Evolutionary conservation across 2,329 filamentous ascomycete genomes (phyloP).

Genomic region (Pyricularia grisea): DNA sequence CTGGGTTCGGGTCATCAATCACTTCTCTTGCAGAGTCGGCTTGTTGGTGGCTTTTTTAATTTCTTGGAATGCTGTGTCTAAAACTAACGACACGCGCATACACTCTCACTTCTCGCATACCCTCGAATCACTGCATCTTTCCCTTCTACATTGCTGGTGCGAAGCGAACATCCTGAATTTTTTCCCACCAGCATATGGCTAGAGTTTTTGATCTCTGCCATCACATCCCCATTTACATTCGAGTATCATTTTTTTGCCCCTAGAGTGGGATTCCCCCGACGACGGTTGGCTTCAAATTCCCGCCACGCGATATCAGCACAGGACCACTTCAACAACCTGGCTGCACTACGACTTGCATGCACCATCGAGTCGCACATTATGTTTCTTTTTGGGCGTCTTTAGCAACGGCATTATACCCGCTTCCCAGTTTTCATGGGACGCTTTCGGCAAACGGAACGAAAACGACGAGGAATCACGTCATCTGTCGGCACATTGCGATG

Average conservation of each 20-base stretch:
- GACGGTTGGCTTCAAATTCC: neutral
- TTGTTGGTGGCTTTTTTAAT: conserved; percentile 1
- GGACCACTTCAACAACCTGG: neutral
- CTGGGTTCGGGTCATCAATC: neutral
- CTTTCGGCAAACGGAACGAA: neutral
- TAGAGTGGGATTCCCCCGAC: neutral
- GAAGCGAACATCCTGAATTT: neutral
- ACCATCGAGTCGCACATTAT: neutral
- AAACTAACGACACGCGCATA: neutral
- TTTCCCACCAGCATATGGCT: neutral
- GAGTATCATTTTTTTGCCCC: neutral
- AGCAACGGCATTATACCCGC: neutral
- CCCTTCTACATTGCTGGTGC: neutral
- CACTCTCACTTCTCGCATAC: neutral
- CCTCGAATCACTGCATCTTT: neutral
- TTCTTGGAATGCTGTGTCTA: neutral
- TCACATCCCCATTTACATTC: neutral
- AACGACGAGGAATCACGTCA: neutral
- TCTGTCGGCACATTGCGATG: neutral
- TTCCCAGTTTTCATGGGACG: neutral
- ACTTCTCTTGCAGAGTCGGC: neutral
- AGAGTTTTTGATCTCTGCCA: neutral
- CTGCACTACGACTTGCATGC: neutral
- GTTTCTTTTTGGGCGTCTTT: neutral
- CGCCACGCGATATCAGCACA: neutral